These are phyloP conservation scores for Sporothrix euskadiensis DNA, from an alignment of 2,329 filamentous ascomycete species.

Conservation along the genomic window DNA sequence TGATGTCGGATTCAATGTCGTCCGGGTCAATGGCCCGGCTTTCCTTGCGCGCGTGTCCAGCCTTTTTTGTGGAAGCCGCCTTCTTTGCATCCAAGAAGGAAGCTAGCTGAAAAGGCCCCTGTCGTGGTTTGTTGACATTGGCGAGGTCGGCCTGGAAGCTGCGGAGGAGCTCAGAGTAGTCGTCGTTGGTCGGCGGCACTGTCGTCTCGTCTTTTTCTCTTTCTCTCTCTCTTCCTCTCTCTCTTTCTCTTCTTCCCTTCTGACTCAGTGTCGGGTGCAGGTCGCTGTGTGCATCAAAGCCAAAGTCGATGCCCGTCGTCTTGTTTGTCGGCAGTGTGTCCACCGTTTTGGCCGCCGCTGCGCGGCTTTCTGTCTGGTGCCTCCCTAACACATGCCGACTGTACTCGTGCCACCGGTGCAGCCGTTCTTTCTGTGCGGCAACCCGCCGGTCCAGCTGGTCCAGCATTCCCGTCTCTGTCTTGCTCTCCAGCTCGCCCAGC, in stretches of 20 bases:
- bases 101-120: conserved; percentile 25
- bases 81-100: conserved; percentile 17
- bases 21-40: conserved; percentile 38
- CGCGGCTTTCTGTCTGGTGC: background rate
- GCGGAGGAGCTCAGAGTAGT: conserved; percentile 49
- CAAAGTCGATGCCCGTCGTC: conserved; percentile 53
- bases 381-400: conserved; percentile 50
- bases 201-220: background rate
- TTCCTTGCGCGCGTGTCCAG: background rate
- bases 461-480: conserved; percentile 54
- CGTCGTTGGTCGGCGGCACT: conserved; percentile 29
- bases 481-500: conserved; percentile 57
- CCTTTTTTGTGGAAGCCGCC: background rate
- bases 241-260: conserved; percentile 36
- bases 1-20: conserved; percentile 51
- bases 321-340: conserved; percentile 33
- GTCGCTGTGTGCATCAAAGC: conserved; percentile 54
- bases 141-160: conserved; percentile 47
- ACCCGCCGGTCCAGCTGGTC: conserved; percentile 72
- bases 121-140: conserved; percentile 22
- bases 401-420: conserved; percentile 75
- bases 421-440: conserved; percentile 63
- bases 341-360: conserved; percentile 32
- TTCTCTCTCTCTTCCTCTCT: conserved; percentile 39
- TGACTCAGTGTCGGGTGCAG: conserved; percentile 45